A percentile compares a stretch with the other conserved stretches of the same genome.
These are phyloP conservation scores for Globisporangium perplexum DNA, from an alignment of 352 stramenopile genomes.

Conservation along the genomic window DNA sequence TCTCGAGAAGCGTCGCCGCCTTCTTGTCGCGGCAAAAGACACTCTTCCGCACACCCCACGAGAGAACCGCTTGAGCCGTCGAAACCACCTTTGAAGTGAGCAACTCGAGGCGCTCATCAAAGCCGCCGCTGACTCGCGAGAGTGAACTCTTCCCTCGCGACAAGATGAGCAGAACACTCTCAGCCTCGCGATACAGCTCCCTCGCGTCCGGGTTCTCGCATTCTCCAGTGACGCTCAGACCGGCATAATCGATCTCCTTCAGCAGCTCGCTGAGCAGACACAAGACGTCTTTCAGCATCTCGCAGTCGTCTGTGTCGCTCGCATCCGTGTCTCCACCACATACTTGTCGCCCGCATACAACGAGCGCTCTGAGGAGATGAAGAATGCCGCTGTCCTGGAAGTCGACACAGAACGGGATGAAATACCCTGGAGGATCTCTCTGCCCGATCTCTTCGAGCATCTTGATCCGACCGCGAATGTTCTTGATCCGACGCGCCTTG, in stretches of 20 bases:
- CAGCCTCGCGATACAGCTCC: conserved; percentile 18
- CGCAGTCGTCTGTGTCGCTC: conserved; percentile 2
- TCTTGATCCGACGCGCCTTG: conserved; percentile 50
- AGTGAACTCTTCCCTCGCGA: conserved; percentile 1
- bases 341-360: conserved; percentile 9
- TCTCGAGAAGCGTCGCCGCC: conserved; percentile 2
- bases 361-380: conserved; percentile 25
- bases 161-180: conserved; percentile 17
- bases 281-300: conserved; percentile 23
- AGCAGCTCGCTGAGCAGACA: conserved; percentile 23
- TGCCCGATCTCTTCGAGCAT: conserved; percentile 26
- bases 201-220: conserved; percentile 16
- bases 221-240: conserved; percentile 17
- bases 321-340: not conserved
- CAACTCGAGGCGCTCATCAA: not conserved
- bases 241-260: conserved; percentile 36
- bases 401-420: conserved; percentile 59
- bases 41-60: conserved; percentile 34
- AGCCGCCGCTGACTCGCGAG: not conserved
- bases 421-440: conserved; percentile 41
- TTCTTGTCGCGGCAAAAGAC: conserved; percentile 23
- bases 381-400: conserved; percentile 43
- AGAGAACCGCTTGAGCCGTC: conserved; percentile 27
- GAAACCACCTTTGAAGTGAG: conserved; percentile 19
- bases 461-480: conserved; percentile 42